phyloP scores from a whole-genome alignment of 2,329 filamentous ascomycete species.

The Aaosphaeria pasadenensis region DNA sequence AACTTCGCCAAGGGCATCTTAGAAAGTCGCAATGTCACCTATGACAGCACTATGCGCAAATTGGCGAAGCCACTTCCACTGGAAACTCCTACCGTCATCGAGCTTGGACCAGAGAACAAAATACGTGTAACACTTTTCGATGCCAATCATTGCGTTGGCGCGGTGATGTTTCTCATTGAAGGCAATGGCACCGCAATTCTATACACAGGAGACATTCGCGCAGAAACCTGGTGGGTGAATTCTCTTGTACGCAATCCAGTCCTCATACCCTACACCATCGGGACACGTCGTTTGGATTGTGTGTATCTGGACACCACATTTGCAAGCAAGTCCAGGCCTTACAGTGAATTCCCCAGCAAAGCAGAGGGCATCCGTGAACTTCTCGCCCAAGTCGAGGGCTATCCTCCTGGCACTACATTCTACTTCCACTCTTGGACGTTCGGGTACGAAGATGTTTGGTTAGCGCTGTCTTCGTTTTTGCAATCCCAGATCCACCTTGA shows the following conservation, averaged over 20 bases:
- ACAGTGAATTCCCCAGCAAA: conserved; percentile 59
- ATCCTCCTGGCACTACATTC: conserved; percentile 73
- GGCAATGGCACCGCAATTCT: conserved; percentile 68
- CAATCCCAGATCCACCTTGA: conserved; percentile 76
- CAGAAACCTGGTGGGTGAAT: conserved; percentile 84
- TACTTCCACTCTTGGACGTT: conserved; percentile 90
- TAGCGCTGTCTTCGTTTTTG: conserved; percentile 70
- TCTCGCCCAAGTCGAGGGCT: conserved; percentile 63
- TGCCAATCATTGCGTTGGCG: conserved; percentile 87
- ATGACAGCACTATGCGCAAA: conserved; percentile 66
- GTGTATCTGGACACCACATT: conserved; percentile 92
- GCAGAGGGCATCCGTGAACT: conserved; percentile 74
- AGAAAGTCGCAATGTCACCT: conserved; percentile 71
- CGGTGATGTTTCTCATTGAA: conserved; percentile 91
- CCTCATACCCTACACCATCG: conserved; percentile 67
- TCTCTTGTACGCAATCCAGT: conserved; percentile 67
- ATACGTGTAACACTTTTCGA: conserved; percentile 83
- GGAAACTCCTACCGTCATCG: conserved; percentile 73
- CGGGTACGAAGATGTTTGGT: conserved; percentile 90
- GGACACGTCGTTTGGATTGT: conserved; percentile 59
- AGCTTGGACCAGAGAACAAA: conserved; percentile 64
- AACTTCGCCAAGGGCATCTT: conserved; percentile 77
- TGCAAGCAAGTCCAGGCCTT: conserved; percentile 49
- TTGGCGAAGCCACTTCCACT: conserved; percentile 78
- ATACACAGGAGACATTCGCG: conserved; percentile 86